Percentiles rank a stretch among this genome's conserved stretches.
These are phyloP conservation scores for Copromyces sp. DNA, from an alignment of 495 filamentous ascomycete genomes.

Conservation along the genomic window DNA sequence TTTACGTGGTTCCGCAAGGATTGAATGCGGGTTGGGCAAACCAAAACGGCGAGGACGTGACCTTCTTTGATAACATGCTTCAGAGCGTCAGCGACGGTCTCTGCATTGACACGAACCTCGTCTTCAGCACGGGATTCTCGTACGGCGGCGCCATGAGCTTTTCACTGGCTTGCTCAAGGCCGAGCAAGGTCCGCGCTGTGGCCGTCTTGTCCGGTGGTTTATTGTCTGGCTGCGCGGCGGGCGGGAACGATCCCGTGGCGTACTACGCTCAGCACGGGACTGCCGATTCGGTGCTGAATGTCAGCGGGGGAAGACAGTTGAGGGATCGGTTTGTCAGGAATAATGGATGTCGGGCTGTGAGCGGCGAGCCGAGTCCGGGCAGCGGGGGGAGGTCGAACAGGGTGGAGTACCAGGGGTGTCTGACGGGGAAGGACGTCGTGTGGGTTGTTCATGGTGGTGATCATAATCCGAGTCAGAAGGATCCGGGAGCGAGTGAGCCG, in stretches of 20 bases:
- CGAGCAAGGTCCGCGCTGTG: conserved; percentile 33
- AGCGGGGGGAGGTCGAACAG: conserved; percentile 13
- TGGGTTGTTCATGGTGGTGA: conserved; percentile 20
- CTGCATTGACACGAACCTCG: conserved; percentile 34
- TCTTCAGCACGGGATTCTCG: conserved; percentile 40
- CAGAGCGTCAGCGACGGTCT: conserved; percentile 29
- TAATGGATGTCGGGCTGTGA: conserved; percentile 27
- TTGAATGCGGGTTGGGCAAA: conserved; percentile 37
- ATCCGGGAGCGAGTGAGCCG: conserved; percentile 13
- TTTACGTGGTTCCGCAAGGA: conserved; percentile 34
- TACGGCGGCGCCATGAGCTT: conserved; percentile 43
- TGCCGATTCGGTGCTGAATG: conserved; percentile 27
- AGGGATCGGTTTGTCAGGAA: conserved; percentile 32
- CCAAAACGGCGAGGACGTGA: conserved; percentile 30
- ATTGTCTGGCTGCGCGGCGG: conserved; percentile 29
- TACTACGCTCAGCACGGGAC: conserved; percentile 38
- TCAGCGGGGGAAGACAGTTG: conserved; percentile 23
- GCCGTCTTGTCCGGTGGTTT: conserved; percentile 29
- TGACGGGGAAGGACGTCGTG: conserved; percentile 20
- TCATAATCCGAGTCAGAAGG: conserved; percentile 19
- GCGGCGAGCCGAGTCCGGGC: conserved; percentile 7
- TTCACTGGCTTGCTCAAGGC: conserved; percentile 32
- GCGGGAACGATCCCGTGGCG: conserved; percentile 33
- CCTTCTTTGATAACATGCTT: conserved; percentile 31
- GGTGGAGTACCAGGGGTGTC: conserved; percentile 25